Percentiles rank a stretch among this genome's conserved stretches.
Conservation (phyloP, 73 alveolate genomes). For the Blepharisma stoltei region DNA sequence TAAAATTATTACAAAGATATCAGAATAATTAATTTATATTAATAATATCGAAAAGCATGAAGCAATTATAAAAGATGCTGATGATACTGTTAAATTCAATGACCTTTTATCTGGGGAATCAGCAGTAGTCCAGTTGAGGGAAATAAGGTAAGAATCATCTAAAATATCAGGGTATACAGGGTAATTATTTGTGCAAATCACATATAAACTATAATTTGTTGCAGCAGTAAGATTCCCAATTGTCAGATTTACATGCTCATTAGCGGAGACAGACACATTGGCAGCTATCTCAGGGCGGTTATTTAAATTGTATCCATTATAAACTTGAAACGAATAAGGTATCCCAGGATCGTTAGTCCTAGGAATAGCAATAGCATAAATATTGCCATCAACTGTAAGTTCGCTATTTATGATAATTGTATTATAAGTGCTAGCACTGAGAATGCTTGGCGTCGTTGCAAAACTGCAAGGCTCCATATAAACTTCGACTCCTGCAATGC, state of each 20-base stretch:
- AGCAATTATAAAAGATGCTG: too few species aligned
- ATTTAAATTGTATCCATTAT: background rate
- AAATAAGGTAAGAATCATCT: background rate
- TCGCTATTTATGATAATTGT: background rate
- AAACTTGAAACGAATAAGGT: constrained; percentile 27
- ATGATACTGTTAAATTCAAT: too few species aligned
- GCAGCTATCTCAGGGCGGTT: constrained; percentile 3
- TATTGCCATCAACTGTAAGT: background rate
- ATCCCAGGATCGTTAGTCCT: background rate
- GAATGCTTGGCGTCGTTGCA: background rate
- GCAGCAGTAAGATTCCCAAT: background rate
- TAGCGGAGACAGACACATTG: background rate
- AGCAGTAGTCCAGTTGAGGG: constrained; percentile 8
- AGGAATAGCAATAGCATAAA: constrained; percentile 11
- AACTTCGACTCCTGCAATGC: constrained; percentile 9
- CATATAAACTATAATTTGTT: constrained; percentile 14
- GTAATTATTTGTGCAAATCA: constrained; percentile 11
- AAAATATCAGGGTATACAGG: constrained; percentile 10
- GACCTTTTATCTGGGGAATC: too few species aligned
- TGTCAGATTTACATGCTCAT: background rate
- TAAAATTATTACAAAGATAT: too few species aligned
- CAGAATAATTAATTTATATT: too few species aligned
- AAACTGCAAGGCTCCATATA: background rate
- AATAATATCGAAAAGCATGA: too few species aligned
- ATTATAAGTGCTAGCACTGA: constrained; percentile 1